Conservation (phyloP, 441 rosid genomes). For the Syzygium syzygioides region DNA sequence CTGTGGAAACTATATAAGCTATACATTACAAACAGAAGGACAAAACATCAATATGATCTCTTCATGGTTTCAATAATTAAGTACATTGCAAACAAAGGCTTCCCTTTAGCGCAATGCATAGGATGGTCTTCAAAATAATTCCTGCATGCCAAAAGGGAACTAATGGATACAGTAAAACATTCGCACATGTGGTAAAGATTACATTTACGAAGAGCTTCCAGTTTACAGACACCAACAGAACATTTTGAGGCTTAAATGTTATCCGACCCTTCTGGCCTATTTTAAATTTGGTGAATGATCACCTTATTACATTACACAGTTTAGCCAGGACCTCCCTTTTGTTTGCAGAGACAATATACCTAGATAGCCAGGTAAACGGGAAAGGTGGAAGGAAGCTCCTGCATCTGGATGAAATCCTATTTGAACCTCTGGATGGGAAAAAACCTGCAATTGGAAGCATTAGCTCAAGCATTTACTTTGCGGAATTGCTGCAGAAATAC, state of each 20-base stretch:
- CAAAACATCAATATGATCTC: background rate
- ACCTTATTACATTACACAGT: background rate
- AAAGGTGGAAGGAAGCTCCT: conserved; percentile 91
- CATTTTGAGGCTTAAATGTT: background rate
- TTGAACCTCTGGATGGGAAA: conserved; percentile 80
- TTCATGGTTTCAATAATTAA: background rate
- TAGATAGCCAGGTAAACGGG: conserved; percentile 84
- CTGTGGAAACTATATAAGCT: background rate
- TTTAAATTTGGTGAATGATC: background rate
- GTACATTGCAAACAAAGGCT: background rate
- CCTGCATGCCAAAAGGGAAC: background rate
- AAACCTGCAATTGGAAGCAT: conserved; percentile 39
- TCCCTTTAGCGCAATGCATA: background rate
- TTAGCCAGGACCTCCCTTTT: background rate
- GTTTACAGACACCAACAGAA: background rate
- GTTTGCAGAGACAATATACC: conserved; percentile 26
- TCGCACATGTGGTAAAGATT: background rate
- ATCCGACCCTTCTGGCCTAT: background rate
- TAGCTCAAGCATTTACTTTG: background rate
- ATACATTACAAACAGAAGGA: background rate
- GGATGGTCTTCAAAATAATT: background rate
- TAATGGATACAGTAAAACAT: background rate
- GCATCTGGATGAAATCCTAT: conserved; percentile 96
- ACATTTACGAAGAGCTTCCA: background rate
- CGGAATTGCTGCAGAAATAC: background rate